phyloP scores from a whole-genome alignment of 495 filamentous ascomycete genomes.

The Aspergillus nidulans region DNA sequence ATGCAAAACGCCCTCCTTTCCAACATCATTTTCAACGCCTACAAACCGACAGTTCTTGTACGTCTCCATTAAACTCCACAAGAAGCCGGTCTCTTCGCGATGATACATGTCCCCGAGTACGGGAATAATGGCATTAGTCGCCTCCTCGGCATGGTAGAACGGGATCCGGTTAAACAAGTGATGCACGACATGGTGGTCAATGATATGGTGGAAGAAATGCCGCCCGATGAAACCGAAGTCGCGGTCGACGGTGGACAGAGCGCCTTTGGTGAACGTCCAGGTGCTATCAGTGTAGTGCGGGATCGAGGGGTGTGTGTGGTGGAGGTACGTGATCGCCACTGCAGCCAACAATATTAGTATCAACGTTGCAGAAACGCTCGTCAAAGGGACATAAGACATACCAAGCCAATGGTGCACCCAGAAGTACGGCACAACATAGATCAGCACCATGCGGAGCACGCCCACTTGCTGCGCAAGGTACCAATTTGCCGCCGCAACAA shows the following conservation, averaged over 20 bases:
- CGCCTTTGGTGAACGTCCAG: constrained; percentile 84
- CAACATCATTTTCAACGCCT: constrained; percentile 3
- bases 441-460: constrained; percentile 44
- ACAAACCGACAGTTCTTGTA: constrained; percentile 1
- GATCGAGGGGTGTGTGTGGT: constrained; percentile 81
- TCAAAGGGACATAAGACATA: constrained; percentile 18
- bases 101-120: constrained; percentile 82
- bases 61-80: constrained; percentile 1
- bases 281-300: constrained; percentile 74
- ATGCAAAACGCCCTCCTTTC: constrained; percentile 7
- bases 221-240: constrained; percentile 87
- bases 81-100: constrained; percentile 36
- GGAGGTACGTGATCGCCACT: constrained; percentile 85
- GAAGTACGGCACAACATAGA: constrained; percentile 53
- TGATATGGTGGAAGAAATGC: constrained; percentile 82
- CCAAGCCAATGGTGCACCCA: constrained; percentile 61
- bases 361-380: neutral
- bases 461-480: constrained; percentile 42
- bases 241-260: constrained; percentile 82
- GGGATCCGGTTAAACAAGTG: constrained; percentile 83
- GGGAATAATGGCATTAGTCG: constrained; percentile 75
- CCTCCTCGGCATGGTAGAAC: constrained; percentile 89
- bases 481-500: constrained; percentile 41
- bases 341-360: neutral
- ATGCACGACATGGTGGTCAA: constrained; percentile 89